Evolutionary conservation across 345 rosid species (phyloP).

Genomic region (Noccaea caerulescens): DNA sequence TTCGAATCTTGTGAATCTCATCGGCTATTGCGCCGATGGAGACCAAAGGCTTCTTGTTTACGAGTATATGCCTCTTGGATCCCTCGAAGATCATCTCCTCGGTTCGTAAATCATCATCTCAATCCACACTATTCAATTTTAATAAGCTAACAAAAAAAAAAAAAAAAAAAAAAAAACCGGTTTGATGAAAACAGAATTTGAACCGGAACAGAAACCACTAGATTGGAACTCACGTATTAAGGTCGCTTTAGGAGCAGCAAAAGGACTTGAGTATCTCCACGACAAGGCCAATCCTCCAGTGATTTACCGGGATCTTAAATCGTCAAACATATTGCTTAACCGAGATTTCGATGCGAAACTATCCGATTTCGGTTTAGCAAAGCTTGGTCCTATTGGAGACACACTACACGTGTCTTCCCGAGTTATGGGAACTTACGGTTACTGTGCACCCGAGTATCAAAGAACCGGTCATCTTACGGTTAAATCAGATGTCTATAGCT

Average conservation of each 20-base stretch:
- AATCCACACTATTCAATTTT: background rate
- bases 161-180: background rate
- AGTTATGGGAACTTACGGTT: constrained; percentile 94
- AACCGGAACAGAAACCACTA: constrained; percentile 55
- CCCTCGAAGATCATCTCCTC: constrained; percentile 79
- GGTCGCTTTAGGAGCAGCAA: constrained; percentile 77
- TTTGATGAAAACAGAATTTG: constrained; percentile 52
- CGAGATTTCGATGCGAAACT: constrained; percentile 54
- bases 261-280: constrained; percentile 80
- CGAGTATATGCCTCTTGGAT: constrained; percentile 89
- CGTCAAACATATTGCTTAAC: constrained; percentile 78
- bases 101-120: constrained; percentile 51
- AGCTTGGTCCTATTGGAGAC: constrained; percentile 74
- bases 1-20: constrained; percentile 85
- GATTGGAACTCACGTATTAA: constrained; percentile 79
- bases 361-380: constrained; percentile 89
- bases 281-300: constrained; percentile 78
- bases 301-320: constrained; percentile 79
- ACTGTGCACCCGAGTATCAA: constrained; percentile 92
- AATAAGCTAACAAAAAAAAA: background rate
- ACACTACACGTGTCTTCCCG: constrained; percentile 72
- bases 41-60: constrained; percentile 94
- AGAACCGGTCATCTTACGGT: constrained; percentile 74
- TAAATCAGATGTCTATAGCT: constrained; percentile 88
- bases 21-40: constrained; percentile 89